Percentiles rank a stretch among this genome's conserved stretches.
These are phyloP conservation scores for Arthrobotrys sphaeroides DNA, from an alignment of 2,329 filamentous ascomycete genomes.

Conservation along the genomic window DNA sequence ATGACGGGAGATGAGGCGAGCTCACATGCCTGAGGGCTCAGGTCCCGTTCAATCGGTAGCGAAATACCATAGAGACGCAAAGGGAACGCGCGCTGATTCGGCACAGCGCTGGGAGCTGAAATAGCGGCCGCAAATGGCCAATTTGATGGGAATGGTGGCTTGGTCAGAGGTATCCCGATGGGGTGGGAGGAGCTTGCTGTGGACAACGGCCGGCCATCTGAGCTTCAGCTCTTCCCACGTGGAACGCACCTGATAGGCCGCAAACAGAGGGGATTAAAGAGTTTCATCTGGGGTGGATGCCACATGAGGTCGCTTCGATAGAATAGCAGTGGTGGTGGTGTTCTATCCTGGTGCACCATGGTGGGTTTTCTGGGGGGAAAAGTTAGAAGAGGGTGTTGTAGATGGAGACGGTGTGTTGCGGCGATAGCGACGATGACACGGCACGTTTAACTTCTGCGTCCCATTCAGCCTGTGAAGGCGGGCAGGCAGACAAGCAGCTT, in stretches of 20 bases:
- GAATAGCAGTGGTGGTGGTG: neutral
- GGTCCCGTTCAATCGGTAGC: slow-evolving; percentile 36
- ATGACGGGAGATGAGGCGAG: slow-evolving; percentile 22
- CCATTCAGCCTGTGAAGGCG: slow-evolving; percentile 38
- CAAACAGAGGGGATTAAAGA: slow-evolving; percentile 7
- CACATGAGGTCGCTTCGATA: slow-evolving; percentile 13
- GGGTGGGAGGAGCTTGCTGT: neutral
- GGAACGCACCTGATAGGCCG: slow-evolving; percentile 32
- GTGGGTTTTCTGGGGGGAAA: no score
- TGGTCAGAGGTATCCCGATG: slow-evolving; percentile 12
- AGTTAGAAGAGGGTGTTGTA: slow-evolving; percentile 12
- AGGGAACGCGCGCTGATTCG: slow-evolving; percentile 27
- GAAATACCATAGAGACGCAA: slow-evolving; percentile 10
- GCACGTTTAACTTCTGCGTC: slow-evolving; percentile 8
- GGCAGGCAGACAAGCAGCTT: neutral
- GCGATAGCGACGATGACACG: neutral
- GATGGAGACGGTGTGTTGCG: slow-evolving; percentile 23
- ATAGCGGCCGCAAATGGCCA: slow-evolving; percentile 25
- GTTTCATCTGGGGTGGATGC: neutral
- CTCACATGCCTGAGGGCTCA: slow-evolving; percentile 15
- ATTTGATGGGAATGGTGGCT: slow-evolving; percentile 43
- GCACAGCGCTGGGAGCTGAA: slow-evolving; percentile 7
- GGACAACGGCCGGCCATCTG: neutral
- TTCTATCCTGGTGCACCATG: no score
- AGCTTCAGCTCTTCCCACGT: slow-evolving; percentile 24